phyloP scores from a whole-genome alignment of 2,329 filamentous ascomycete species.

The Penicillium hordei region DNA sequence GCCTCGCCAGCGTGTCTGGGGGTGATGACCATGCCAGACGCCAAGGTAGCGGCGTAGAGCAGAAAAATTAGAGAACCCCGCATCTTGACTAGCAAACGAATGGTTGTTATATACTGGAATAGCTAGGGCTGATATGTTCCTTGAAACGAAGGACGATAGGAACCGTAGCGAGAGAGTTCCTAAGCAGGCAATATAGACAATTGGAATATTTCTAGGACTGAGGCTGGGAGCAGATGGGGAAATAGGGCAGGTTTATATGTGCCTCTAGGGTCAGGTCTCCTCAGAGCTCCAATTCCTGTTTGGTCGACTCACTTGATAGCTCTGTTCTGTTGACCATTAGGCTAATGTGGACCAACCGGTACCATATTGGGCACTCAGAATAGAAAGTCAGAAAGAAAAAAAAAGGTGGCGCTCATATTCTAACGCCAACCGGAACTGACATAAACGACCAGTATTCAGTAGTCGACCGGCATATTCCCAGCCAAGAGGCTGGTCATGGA shows the following conservation, averaged over 20 bases:
- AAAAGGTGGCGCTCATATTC: constrained; percentile 12
- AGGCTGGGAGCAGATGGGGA: not conserved
- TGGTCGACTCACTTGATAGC: not conserved
- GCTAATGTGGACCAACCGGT: constrained; percentile 2
- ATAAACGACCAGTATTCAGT: constrained; percentile 5
- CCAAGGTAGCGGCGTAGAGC: constrained; percentile 20
- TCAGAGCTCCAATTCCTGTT: not conserved
- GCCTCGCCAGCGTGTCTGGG: constrained; percentile 17
- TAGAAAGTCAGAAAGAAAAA: not conserved
- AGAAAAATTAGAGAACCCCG: constrained; percentile 19
- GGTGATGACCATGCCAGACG: constrained; percentile 17
- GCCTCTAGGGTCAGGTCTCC: not conserved
- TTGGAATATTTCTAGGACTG: constrained; percentile 6
- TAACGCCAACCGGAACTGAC: constrained; percentile 10
- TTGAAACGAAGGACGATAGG: constrained; percentile 32
- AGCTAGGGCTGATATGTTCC: not conserved
- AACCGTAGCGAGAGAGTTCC: constrained; percentile 53
- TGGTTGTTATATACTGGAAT: constrained; percentile 3
- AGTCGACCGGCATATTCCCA: constrained; percentile 13
- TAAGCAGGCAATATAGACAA: constrained; percentile 3
- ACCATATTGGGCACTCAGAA: constrained; percentile 10
- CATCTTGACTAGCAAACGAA: constrained; percentile 22
- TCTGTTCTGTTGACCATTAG: constrained; percentile 5
- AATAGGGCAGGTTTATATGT: constrained; percentile 14
- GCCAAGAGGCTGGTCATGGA: constrained; percentile 8